Evolutionary conservation across 1,284 basidiomycete genomes (phyloP), one percentile per base, ranked within the genome.

Genomic region (Heterobasidion parviporum): DNA sequence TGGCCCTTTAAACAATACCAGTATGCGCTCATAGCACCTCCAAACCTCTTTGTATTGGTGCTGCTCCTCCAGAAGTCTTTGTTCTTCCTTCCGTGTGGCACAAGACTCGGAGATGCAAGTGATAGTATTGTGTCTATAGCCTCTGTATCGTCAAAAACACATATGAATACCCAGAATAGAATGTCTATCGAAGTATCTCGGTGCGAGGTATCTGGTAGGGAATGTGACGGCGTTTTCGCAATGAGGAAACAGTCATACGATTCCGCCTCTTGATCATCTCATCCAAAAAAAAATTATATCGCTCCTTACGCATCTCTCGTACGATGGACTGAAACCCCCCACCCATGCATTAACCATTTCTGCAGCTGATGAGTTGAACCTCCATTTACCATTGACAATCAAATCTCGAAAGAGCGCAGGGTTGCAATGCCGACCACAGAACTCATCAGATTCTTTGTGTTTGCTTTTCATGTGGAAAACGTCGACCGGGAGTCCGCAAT

Each of bases 391-490:
- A 7, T 65, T 35, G 10, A 54, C 60, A 1, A 57, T 44, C 1
- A 72, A 61, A 32, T 71, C 69, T 0, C 56, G 56, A 54, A 60
- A 74, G 0, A 38, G 6, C 0, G 59, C 52, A 0, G 71, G 69
- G 58, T 70, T 72, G 59, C 72, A 72, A 53, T 70, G 56, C 10
- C 56, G 15, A 3, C 63, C 56, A 51, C 70, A 73, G 41, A 59
- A 66, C 2, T 34, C 38, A 55, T 68, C 65, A 0, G 45, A 54
- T 36, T 66, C 62, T 54, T 67, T 68, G 61, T 73, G 72, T 55
- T 73, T 73, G 35, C 53, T 60, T 32, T 59, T 64, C 56, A 63
- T 65, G 56, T 73, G 71, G 46, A 71, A 73, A 0, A 68, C 66
- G 54, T 72, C 67, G 2, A 72, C 70, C 0, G 68, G 61, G 18